Conservation (phyloP, 345 rosid genomes). For the Ceriops zippeliana region DNA sequence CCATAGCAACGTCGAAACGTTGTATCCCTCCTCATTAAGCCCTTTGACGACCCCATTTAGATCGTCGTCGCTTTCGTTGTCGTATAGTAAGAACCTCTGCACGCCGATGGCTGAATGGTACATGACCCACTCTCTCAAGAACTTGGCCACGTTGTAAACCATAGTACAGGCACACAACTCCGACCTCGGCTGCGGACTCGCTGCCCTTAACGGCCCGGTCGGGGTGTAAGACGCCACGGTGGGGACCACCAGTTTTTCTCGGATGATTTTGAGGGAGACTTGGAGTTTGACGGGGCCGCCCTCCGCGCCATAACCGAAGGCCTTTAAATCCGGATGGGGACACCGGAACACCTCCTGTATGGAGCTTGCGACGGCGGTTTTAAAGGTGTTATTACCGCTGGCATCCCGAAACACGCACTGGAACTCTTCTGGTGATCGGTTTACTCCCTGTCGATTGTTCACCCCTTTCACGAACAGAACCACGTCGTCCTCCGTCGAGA, state of each 20-base stretch:
- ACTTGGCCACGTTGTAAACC: conserved; percentile 79
- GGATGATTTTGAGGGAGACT: conserved; percentile 46
- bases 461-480: conserved; percentile 74
- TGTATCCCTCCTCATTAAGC: conserved; percentile 47
- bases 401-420: conserved; percentile 61
- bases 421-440: conserved; percentile 41
- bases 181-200: conserved; percentile 6
- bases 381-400: conserved; percentile 26
- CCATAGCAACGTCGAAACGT: conserved; percentile 52
- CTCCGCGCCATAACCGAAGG: conserved; percentile 10
- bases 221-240: conserved; percentile 65
- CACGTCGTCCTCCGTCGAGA: conserved; percentile 67
- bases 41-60: conserved; percentile 30
- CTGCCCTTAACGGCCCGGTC: conserved; percentile 17
- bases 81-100: conserved; percentile 64
- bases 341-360: conserved; percentile 85
- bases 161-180: conserved; percentile 67
- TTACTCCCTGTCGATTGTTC: conserved; percentile 53
- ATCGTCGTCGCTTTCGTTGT: conserved; percentile 72
- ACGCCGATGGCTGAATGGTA: conserved; percentile 74
- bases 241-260: conserved; percentile 38
- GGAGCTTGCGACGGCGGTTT: conserved; percentile 68
- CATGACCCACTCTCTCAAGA: conserved; percentile 70
- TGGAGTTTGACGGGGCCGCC: conserved; percentile 22
- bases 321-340: conserved; percentile 41